Percentiles rank a stretch among this genome's conserved stretches.
Evolutionary conservation across 305 asterid species (phyloP).

Genomic region (Nicotiana rustica): DNA sequence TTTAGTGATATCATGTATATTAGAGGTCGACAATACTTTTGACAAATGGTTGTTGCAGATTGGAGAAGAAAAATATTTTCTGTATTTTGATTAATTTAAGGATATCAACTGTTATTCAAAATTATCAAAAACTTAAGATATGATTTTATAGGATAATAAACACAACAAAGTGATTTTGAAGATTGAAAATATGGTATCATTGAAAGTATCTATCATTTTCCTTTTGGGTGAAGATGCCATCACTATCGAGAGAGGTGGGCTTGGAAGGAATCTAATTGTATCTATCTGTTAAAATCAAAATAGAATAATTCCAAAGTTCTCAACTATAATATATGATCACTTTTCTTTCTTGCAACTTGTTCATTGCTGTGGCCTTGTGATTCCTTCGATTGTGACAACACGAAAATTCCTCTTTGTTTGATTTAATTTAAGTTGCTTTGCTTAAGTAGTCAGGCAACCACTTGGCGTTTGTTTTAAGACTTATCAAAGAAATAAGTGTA

Average conservation of each 20-base stretch:
- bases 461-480: background rate
- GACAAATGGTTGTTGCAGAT: no score
- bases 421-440: background rate
- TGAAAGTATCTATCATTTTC: no score
- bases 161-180: no score
- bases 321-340: background rate
- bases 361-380: background rate
- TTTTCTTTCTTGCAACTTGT: background rate
- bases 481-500: no score
- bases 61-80: no score
- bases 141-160: no score
- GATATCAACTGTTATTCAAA: background rate
- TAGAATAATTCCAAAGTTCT: background rate
- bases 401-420: background rate
- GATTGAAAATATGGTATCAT: no score
- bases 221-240: background rate
- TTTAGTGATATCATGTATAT: no score
- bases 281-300: background rate
- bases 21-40: no score
- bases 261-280: background rate
- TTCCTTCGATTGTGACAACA: background rate
- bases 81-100: no score
- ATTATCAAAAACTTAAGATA: no score
- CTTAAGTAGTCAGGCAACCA: slow-evolving; percentile 9
- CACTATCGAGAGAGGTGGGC: background rate